Evolutionary conservation across 2,329 filamentous ascomycete genomes (phyloP).

Genomic region (Aspergillus persii): DNA sequence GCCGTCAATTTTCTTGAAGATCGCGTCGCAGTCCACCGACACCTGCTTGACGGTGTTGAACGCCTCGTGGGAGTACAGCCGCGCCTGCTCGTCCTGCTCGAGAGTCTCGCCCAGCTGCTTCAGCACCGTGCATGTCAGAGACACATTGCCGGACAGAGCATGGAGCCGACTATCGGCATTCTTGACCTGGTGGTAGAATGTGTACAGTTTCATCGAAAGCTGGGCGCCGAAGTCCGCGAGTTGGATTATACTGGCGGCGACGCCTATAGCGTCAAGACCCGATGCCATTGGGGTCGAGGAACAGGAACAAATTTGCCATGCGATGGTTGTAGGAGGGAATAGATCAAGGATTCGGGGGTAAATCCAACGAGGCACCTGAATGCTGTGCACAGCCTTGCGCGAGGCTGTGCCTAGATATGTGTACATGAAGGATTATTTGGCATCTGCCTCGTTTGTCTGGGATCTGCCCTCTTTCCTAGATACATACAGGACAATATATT

Average conservation of each 20-base stretch:
- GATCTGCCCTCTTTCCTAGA: too few species aligned
- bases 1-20: constrained; percentile 19
- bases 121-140: constrained; percentile 28
- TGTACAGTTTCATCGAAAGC: constrained; percentile 31
- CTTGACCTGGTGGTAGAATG: constrained; percentile 28
- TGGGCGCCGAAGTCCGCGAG: constrained; percentile 31
- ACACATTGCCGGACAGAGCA: constrained; percentile 30
- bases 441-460: too few species aligned
- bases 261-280: constrained; percentile 22
- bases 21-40: constrained; percentile 22
- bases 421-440: neutral
- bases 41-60: constrained; percentile 9
- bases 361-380: too few species aligned
- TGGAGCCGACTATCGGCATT: constrained; percentile 19
- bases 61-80: constrained; percentile 19
- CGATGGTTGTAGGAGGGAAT: too few species aligned
- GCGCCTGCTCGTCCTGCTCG: constrained; percentile 21
- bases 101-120: constrained; percentile 25
- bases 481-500: too few species aligned
- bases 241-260: constrained; percentile 30
- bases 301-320: too few species aligned
- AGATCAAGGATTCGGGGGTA: too few species aligned
- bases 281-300: too few species aligned
- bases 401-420: neutral
- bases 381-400: too few species aligned